These are phyloP conservation scores for Microthyrium microscopicum DNA, from an alignment of 2,329 filamentous ascomycete species.

Conservation along the genomic window DNA sequence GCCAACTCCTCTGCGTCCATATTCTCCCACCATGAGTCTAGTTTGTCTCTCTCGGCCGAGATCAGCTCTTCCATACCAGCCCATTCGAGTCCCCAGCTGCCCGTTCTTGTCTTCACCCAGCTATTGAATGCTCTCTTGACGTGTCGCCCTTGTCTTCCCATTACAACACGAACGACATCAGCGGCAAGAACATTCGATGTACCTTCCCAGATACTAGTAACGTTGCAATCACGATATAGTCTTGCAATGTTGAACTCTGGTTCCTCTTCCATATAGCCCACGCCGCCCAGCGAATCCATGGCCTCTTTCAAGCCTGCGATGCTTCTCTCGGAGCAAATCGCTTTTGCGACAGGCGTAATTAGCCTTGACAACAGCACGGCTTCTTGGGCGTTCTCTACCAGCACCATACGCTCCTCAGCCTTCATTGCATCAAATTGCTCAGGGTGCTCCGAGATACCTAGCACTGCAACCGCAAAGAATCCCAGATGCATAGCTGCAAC, in stretches of 20 bases:
- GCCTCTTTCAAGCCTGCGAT: conserved; percentile 36
- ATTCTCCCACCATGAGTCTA: not conserved
- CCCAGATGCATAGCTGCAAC: conserved; percentile 38
- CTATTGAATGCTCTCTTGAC: not conserved
- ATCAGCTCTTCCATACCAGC: not conserved
- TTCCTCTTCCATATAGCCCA: conserved; percentile 47
- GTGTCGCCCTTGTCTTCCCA: conserved; percentile 14
- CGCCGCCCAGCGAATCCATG: conserved; percentile 49
- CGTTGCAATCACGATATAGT: conserved; percentile 46
- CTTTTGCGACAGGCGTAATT: conserved; percentile 44
- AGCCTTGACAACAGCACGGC: conserved; percentile 34
- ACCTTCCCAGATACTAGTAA: conserved; percentile 54
- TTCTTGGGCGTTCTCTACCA: conserved; percentile 10
- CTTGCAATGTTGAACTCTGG: conserved; percentile 50
- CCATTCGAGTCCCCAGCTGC: not conserved
- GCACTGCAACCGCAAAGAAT: conserved; percentile 35
- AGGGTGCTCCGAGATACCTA: conserved; percentile 37
- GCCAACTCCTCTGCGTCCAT: conserved; percentile 12
- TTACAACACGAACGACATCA: conserved; percentile 30
- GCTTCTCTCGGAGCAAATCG: conserved; percentile 34
- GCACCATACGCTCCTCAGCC: conserved; percentile 11
- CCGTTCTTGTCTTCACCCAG: not conserved
- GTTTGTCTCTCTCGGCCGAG: not conserved
- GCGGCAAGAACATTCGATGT: conserved; percentile 54
- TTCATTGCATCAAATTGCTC: not conserved